These are phyloP conservation scores for Circinella umbellata DNA, from an alignment of 371 early-diverging fungal genomes.

Conservation along the genomic window DNA sequence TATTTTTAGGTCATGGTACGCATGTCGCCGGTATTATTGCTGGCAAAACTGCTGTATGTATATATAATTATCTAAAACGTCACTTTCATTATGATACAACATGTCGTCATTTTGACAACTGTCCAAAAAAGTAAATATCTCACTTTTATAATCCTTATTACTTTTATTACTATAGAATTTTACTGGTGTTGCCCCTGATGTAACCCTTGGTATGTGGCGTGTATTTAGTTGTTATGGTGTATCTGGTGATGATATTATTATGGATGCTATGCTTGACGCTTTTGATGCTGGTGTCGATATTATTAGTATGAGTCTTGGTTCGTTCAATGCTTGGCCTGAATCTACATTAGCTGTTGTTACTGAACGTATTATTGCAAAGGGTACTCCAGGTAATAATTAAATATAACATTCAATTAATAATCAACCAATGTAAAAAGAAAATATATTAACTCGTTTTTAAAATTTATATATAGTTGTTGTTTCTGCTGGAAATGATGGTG, in stretches of 20 bases:
- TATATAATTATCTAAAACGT: background rate
- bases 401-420: background rate
- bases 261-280: slow-evolving; percentile 64
- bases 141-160: background rate
- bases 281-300: slow-evolving; percentile 57
- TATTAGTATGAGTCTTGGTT: slow-evolving; percentile 70
- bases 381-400: slow-evolving; percentile 28
- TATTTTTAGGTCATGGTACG: slow-evolving; percentile 60
- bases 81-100: background rate
- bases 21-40: slow-evolving; percentile 74
- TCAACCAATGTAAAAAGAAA: background rate
- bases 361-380: slow-evolving; percentile 36
- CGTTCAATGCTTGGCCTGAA: slow-evolving; percentile 51
- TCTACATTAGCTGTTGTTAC: slow-evolving; percentile 44
- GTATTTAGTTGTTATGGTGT: slow-evolving; percentile 64
- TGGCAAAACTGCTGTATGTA: slow-evolving; percentile 47
- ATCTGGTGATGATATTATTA: slow-evolving; percentile 60
- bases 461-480: slow-evolving; percentile 34
- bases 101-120: background rate
- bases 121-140: too few relatives aligned
- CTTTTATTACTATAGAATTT: slow-evolving; percentile 30
- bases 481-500: slow-evolving; percentile 61
- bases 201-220: slow-evolving; percentile 56
- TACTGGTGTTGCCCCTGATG: slow-evolving; percentile 66
- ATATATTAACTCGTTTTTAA: background rate